Evolutionary conservation across 345 rosid genomes (phyloP).

Genomic region (Citrus glauca): DNA sequence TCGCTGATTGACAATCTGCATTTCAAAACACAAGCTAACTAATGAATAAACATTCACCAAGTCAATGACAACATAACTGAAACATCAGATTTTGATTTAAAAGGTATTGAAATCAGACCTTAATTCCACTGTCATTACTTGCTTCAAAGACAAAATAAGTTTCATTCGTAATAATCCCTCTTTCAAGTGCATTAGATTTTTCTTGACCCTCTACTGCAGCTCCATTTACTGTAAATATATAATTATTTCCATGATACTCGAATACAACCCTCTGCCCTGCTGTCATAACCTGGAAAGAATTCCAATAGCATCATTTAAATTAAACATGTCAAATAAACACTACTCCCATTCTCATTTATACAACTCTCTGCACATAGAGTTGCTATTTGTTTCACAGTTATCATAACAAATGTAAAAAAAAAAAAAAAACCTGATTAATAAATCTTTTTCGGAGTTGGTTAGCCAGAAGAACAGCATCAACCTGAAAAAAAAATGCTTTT

Average conservation of each 20-base stretch:
- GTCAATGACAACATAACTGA: neutral
- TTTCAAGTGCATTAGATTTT: constrained; percentile 57
- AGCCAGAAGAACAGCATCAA: constrained; percentile 87
- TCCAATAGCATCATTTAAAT: neutral
- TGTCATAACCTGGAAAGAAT: constrained; percentile 71
- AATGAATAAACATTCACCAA: constrained; percentile 7
- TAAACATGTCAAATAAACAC: neutral
- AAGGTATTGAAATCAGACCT: constrained; percentile 42
- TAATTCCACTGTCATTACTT: constrained; percentile 80
- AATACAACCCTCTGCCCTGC: constrained; percentile 82
- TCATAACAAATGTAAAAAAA: neutral
- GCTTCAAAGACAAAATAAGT: constrained; percentile 91
- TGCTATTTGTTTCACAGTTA: neutral
- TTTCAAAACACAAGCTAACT: constrained; percentile 13
- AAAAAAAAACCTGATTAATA: constrained; percentile 56
- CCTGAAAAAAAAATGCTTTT: constrained; percentile 27
- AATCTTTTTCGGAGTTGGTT: constrained; percentile 78
- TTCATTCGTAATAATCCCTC: constrained; percentile 76
- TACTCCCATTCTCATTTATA: neutral
- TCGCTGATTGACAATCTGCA: constrained; percentile 91
- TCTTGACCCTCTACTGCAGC: constrained; percentile 68
- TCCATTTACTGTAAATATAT: constrained; percentile 78
- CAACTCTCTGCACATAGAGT: neutral
- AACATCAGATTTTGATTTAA: constrained; percentile 1
- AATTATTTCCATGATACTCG: constrained; percentile 90